Conservation (phyloP, 177 flowering plant genomes). For the Vitis hybrid region DNA sequence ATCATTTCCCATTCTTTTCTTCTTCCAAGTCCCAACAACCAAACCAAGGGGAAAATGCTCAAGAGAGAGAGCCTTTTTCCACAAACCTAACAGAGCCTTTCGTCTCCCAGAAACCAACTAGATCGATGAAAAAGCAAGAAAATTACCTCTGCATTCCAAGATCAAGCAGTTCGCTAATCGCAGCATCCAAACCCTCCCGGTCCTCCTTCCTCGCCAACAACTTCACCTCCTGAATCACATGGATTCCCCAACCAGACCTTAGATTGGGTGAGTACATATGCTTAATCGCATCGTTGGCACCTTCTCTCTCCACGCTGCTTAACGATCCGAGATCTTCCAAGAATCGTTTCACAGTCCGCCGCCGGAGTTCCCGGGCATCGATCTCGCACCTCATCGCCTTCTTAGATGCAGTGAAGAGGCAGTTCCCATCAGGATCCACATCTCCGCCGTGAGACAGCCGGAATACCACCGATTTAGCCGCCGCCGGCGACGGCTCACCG, state of each 20-base stretch:
- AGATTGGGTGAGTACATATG: constrained; percentile 35
- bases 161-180: constrained; percentile 68
- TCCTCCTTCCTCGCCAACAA: no score
- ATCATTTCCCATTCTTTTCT: not conserved
- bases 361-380: constrained; percentile 68
- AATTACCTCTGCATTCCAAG: constrained; percentile 79
- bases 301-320: constrained; percentile 30
- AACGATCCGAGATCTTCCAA: constrained; percentile 62
- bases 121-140: not conserved
- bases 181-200: constrained; percentile 39
- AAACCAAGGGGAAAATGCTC: not conserved
- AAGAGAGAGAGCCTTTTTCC: not conserved
- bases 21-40: no score
- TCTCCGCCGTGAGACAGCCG: constrained; percentile 65
- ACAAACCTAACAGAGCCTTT: not conserved
- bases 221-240: no score
- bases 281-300: constrained; percentile 47
- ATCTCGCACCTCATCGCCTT: constrained; percentile 51
- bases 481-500: constrained; percentile 9
- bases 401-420: constrained; percentile 31
- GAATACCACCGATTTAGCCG: constrained; percentile 24
- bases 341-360: constrained; percentile 76
- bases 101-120: not conserved
- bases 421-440: constrained; percentile 72
- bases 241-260: no score